Evolutionary conservation across 2,329 filamentous ascomycete genomes (phyloP), one percentile per base, ranked within the genome.

Genomic region (Ophiostoma australiae): DNA sequence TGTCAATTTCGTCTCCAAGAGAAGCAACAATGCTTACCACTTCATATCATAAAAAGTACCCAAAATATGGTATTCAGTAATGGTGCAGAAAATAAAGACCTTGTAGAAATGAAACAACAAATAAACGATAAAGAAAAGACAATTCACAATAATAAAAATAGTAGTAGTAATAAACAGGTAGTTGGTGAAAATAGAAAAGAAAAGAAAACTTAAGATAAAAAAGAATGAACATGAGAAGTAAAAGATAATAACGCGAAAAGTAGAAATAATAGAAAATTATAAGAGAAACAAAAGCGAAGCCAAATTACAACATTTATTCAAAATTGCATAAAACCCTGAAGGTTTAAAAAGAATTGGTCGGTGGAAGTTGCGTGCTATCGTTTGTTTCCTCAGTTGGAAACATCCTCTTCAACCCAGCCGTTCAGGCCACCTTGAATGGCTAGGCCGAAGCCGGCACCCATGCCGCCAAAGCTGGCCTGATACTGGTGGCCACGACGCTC

Each of bases 361-460:
- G 52, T 31, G 23, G 23, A 10, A 27, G n/a, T 58, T 37, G 39
- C 39, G n/a, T 41, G 41, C 35, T 65, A 48, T 27, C 37, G 48
- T 65, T 52, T 41, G 10, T 20, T 67, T 7, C 23, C n/a, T 80
- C 52, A 89, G 80, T 88, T 88, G 72, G 84, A 84, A 74, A 89
- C 85, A 78, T 89, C 87, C 77, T 90, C 88, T 79, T 90, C 88
- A 48, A 87, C 87, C 88, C 88, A 90, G 70, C 88, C 88, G 74
- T 89, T 89, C 75, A 90, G 79, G 7, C 86, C 86, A 73, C 87
- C 85, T 77, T 89, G 87, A 70, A 90, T 88, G 52, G 86, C 87
- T 15, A 90, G 82, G 15, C 75, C 87, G 72, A 87, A 89, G 2
- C 86, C 86, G 27, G 81, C 81, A 31, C 85, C 85, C 80, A 87